A percentile compares a stretch with the other conserved stretches of the same genome.
phyloP scores from a whole-genome alignment of 495 filamentous ascomycete genomes.

The Penicillium canariense region DNA sequence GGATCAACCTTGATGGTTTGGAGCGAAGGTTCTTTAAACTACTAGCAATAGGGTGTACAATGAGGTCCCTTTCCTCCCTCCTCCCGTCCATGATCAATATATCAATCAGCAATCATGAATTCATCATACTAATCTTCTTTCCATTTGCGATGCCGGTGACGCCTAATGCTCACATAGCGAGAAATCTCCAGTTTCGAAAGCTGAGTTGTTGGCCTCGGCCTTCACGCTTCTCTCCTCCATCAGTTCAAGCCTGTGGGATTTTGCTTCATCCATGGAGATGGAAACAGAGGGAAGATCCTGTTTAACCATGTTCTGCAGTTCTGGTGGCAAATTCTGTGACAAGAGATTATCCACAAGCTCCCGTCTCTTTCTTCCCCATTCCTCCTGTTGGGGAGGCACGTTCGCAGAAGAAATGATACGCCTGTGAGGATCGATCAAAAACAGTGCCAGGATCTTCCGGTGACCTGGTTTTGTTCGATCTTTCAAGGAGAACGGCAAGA shows the following conservation, averaged over 20 bases:
- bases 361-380: slow-evolving; percentile 32
- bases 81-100: too few species aligned
- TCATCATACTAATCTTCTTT: too few species aligned
- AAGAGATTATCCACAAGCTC: neutral
- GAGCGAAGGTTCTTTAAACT: too few species aligned
- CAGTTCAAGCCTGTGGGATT: slow-evolving; percentile 43
- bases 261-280: slow-evolving; percentile 45
- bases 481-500: slow-evolving; percentile 47
- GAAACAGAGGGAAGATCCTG: slow-evolving; percentile 22
- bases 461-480: slow-evolving; percentile 55
- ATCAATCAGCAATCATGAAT: too few species aligned
- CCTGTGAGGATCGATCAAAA: slow-evolving; percentile 53
- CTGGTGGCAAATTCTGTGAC: neutral
- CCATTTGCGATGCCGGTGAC: neutral
- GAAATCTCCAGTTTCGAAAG: neutral
- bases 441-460: slow-evolving; percentile 56
- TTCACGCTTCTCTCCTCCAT: slow-evolving; percentile 39
- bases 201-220: neutral
- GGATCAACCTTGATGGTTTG: too few species aligned
- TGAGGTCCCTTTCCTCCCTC: too few species aligned
- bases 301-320: slow-evolving; percentile 15
- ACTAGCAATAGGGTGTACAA: too few species aligned
- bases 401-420: slow-evolving; percentile 55
- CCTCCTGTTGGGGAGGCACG: slow-evolving; percentile 53
- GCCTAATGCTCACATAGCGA: slow-evolving; percentile 1